Evolutionary conservation across 352 stramenopile genomes (phyloP).

Genomic region (Phytopythium oedochilum): DNA sequence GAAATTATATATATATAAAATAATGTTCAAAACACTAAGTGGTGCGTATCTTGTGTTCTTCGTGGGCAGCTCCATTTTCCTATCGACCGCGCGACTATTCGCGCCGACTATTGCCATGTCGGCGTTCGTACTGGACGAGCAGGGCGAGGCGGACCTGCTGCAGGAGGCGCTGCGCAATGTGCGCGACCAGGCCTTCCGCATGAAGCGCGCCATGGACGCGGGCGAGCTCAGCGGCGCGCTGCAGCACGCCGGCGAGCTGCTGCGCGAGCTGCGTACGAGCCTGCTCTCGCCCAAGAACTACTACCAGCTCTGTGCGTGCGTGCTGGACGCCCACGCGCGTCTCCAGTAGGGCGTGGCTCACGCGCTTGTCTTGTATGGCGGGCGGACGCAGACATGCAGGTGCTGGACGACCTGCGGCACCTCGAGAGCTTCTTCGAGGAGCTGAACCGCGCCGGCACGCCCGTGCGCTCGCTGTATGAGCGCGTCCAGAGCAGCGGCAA

Average conservation of each 20-base stretch:
- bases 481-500: constrained; percentile 93
- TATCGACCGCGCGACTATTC: too few species aligned
- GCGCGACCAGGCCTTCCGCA: constrained; percentile 75
- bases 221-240: constrained; percentile 73
- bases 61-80: not conserved
- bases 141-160: constrained; percentile 68
- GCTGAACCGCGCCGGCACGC: constrained; percentile 69
- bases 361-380: not conserved
- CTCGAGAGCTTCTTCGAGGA: constrained; percentile 94
- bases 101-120: too few species aligned
- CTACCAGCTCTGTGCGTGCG: constrained; percentile 96
- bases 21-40: too few species aligned
- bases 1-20: not conserved
- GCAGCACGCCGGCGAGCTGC: constrained; percentile 75
- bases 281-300: constrained; percentile 98
- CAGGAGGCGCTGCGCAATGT: constrained; percentile 67
- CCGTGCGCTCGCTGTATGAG: constrained; percentile 94
- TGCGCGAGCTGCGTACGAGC: constrained; percentile 83
- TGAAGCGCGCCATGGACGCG: constrained; percentile 79
- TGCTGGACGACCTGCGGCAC: constrained; percentile 92
- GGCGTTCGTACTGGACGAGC: constrained; percentile 54
- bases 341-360: not conserved
- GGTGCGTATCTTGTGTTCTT: not conserved
- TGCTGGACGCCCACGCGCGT: not conserved
- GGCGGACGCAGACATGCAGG: constrained; percentile 58